phyloP scores from a whole-genome alignment of 2,329 filamentous ascomycete genomes.

The Basipetospora chlamydospora region DNA sequence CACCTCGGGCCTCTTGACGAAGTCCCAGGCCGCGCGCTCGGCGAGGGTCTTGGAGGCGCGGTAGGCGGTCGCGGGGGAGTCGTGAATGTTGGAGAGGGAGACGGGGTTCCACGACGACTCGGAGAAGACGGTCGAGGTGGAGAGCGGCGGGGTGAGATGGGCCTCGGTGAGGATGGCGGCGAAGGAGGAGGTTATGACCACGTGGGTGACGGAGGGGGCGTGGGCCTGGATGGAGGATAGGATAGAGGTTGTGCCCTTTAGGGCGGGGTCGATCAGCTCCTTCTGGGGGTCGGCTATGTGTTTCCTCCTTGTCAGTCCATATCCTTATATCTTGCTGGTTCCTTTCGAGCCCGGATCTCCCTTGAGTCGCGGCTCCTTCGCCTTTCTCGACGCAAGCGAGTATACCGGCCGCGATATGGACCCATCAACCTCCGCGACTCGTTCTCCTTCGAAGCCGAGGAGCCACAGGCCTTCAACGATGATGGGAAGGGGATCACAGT shows the following conservation, averaged over 20 bases:
- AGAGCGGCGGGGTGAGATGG: too few species aligned
- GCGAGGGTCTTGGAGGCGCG: slow-evolving; percentile 40
- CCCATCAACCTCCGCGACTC: too few species aligned
- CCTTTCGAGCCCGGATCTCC: too few species aligned
- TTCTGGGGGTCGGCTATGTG: slow-evolving; percentile 29
- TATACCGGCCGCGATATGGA: too few species aligned
- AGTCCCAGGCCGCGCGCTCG: slow-evolving; percentile 39
- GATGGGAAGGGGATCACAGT: too few species aligned
- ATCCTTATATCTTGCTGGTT: too few species aligned
- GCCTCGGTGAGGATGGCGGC: slow-evolving; percentile 30
- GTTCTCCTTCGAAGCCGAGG: too few species aligned
- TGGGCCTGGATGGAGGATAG: slow-evolving; percentile 52
- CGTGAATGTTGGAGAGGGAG: slow-evolving; percentile 27
- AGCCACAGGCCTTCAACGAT: too few species aligned
- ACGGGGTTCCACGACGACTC: slow-evolving; percentile 40
- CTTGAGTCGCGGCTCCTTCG: too few species aligned
- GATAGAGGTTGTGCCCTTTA: slow-evolving; percentile 51
- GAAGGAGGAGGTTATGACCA: slow-evolving; percentile 48
- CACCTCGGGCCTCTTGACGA: slow-evolving; percentile 26
- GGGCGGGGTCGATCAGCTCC: slow-evolving; percentile 43
- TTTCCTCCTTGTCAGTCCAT: too few species aligned
- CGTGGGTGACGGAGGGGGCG: slow-evolving; percentile 48
- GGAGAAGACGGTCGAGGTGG: slow-evolving; percentile 25
- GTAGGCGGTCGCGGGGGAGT: slow-evolving; percentile 29
- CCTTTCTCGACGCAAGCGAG: too few species aligned